phyloP scores from a whole-genome alignment of 1,284 basidiomycete genomes.

The Melampsora larici-populina region DNA sequence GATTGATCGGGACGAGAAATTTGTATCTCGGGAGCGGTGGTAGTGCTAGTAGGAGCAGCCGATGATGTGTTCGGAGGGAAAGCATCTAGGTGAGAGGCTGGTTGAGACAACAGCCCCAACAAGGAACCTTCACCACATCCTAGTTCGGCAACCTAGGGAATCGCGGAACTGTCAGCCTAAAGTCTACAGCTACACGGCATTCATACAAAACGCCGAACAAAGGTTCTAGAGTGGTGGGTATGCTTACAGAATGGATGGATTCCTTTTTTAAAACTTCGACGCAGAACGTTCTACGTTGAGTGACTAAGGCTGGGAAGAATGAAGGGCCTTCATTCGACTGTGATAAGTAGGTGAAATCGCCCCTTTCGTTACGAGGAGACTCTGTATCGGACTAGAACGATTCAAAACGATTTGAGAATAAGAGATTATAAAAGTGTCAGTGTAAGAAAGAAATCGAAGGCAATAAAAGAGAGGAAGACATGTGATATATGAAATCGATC shows the following conservation, averaged over 20 bases:
- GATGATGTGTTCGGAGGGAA: slow-evolving; percentile 15
- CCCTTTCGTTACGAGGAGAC: no score
- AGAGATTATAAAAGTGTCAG: no score
- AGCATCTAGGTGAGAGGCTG: slow-evolving; percentile 3
- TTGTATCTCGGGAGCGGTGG: neutral
- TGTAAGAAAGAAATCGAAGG: no score
- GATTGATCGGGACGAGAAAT: neutral
- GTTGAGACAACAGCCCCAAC: slow-evolving; percentile 19
- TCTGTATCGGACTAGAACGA: no score
- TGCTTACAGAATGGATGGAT: slow-evolving; percentile 17
- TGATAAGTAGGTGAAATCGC: no score
- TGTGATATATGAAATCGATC: no score
- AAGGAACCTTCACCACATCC: slow-evolving; percentile 32
- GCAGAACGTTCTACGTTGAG: slow-evolving; percentile 31
- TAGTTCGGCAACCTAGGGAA: slow-evolving; percentile 18
- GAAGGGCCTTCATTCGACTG: neutral
- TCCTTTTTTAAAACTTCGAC: slow-evolving; percentile 22
- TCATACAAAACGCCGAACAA: no score
- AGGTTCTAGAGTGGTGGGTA: neutral
- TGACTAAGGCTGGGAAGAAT: slow-evolving; percentile 24
- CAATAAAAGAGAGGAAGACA: no score
- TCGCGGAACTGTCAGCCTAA: neutral
- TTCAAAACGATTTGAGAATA: no score
- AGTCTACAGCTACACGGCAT: neutral
- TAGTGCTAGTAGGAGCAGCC: neutral